These are phyloP conservation scores for Kalmanozyma brasiliensis DNA, from an alignment of 1,284 basidiomycete species.

Conservation along the genomic window DNA sequence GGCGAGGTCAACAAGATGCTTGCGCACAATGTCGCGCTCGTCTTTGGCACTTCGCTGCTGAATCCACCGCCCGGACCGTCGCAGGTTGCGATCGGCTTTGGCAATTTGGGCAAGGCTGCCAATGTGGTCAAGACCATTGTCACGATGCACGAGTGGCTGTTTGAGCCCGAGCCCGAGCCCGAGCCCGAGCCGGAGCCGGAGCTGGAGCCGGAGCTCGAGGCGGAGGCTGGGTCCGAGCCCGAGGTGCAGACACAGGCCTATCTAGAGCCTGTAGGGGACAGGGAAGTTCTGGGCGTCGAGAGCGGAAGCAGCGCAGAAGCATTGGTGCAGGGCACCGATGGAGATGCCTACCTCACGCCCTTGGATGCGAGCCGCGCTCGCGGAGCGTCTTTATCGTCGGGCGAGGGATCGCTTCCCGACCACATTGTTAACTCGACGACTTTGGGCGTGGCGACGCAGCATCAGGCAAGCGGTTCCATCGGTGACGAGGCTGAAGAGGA, in stretches of 20 bases:
- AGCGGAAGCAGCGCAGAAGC: constrained; percentile 2
- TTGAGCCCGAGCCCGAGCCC: constrained; percentile 60
- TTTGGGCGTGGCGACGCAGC: neutral
- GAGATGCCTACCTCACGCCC: neutral
- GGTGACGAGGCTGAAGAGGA: constrained; percentile 19
- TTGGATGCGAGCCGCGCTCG: neutral
- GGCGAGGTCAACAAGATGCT: constrained; percentile 64
- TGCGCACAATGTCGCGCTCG: constrained; percentile 65
- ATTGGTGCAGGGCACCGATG: neutral
- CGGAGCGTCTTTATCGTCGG: constrained; percentile 10
- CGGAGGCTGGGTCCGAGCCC: constrained; percentile 22
- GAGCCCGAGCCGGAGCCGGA: constrained; percentile 48
- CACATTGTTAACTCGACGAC: neutral
- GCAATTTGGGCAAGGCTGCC: constrained; percentile 64
- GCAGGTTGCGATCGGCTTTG: constrained; percentile 55
- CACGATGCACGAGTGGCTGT: constrained; percentile 64
- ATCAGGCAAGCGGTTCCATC: neutral
- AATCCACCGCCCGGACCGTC: constrained; percentile 60
- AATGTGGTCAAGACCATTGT: constrained; percentile 67
- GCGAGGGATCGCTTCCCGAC: constrained; percentile 2
- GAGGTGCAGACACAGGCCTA: constrained; percentile 5
- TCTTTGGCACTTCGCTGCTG: constrained; percentile 67
- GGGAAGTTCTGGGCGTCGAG: neutral
- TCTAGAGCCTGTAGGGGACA: neutral
- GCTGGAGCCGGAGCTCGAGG: constrained; percentile 19